phyloP scores from a whole-genome alignment of 176 grass and related monocot genomes.

The Avena eriantha region DNA sequence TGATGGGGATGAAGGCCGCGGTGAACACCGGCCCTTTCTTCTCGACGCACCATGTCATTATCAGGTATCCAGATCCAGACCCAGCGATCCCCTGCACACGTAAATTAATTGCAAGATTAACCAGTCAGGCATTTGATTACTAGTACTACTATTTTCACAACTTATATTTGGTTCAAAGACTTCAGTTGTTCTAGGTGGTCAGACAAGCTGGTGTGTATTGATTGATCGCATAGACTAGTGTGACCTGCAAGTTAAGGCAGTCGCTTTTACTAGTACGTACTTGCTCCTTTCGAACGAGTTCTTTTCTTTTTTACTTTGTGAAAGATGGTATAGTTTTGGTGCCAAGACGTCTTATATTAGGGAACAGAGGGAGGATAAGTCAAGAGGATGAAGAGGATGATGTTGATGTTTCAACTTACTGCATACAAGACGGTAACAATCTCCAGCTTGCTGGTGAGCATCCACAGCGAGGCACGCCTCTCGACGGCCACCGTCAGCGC shows the following conservation, averaged over 20 bases:
- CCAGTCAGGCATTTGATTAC: background rate
- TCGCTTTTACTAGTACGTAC: background rate
- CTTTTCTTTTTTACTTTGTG: background rate
- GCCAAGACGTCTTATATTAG: no score
- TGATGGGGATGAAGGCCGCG: slow-evolving; percentile 76
- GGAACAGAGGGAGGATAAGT: background rate
- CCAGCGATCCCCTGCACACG: slow-evolving; percentile 68
- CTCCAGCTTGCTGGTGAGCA: slow-evolving; percentile 60
- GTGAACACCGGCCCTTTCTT: slow-evolving; percentile 89
- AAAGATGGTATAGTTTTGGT: background rate
- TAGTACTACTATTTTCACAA: background rate
- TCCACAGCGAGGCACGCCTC: slow-evolving; percentile 58
- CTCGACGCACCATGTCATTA: slow-evolving; percentile 86
- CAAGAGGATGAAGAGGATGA: background rate
- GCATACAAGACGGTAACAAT: slow-evolving; percentile 62
- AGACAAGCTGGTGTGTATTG: background rate
- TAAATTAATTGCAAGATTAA: background rate
- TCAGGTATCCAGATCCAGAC: slow-evolving; percentile 67
- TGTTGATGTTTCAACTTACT: slow-evolving; percentile 47
- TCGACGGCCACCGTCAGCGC: slow-evolving; percentile 45
- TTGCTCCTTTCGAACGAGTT: slow-evolving; percentile 1
- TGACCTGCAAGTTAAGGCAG: background rate
- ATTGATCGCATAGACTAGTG: slow-evolving; percentile 13
- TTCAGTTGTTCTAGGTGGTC: background rate
- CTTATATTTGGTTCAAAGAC: background rate